A percentile compares a stretch with the other conserved stretches of the same genome.
Conservation (phyloP, 2,329 filamentous ascomycete species). For the Thielaviopsis euricoi region DNA sequence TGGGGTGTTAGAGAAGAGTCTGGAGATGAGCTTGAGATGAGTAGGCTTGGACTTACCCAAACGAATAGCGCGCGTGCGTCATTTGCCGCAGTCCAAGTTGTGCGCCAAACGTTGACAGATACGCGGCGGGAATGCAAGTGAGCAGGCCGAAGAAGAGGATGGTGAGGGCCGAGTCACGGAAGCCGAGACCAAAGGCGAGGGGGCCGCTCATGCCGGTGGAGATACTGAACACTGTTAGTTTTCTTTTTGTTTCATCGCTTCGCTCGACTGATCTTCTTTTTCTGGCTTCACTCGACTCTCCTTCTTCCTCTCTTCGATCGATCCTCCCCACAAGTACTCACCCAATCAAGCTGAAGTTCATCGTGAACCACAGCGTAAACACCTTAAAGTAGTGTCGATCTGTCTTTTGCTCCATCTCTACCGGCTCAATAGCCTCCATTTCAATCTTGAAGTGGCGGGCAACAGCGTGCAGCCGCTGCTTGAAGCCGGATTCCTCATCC, state of each 20-base stretch:
- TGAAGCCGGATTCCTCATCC: not conserved
- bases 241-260: not conserved
- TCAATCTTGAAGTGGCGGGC: conserved; percentile 13
- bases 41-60: conserved; percentile 16
- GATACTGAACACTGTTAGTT: conserved; percentile 18
- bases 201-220: conserved; percentile 29
- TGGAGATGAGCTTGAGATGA: conserved; percentile 13
- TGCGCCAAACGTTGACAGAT: conserved; percentile 26
- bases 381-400: conserved; percentile 19
- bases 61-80: conserved; percentile 26
- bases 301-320: too few relatives aligned
- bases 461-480: not conserved
- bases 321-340: too few relatives aligned
- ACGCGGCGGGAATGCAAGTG: conserved; percentile 23
- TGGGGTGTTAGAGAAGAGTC: too few relatives aligned
- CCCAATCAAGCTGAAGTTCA: conserved; percentile 19
- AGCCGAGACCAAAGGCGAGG: conserved; percentile 23
- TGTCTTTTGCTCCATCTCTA: conserved; percentile 17
- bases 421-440: conserved; percentile 18
- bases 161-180: conserved; percentile 26
- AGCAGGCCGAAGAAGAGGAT: conserved; percentile 31
- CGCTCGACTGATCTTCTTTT: not conserved
- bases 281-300: too few relatives aligned
- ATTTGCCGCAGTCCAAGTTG: conserved; percentile 31
- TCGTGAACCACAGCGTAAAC: conserved; percentile 19